Percentiles rank a stretch among this genome's conserved stretches.
Conservation (phyloP, 2,329 filamentous ascomycete species). For the Nannizziopsis arthrosporioides region DNA sequence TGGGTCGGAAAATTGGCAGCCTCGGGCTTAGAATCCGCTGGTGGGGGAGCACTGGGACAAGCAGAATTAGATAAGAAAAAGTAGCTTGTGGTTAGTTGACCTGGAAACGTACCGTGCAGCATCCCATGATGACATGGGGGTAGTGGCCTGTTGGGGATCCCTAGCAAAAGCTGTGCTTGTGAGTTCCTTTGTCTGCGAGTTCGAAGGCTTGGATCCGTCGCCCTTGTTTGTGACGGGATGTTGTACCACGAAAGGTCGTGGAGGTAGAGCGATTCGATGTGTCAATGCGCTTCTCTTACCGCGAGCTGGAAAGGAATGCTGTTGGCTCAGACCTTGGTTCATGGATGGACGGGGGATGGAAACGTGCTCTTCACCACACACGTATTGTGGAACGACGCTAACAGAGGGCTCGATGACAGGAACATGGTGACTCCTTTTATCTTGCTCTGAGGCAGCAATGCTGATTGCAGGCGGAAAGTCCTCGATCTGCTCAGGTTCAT, state of each 20-base stretch:
- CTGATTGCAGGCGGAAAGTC: no score
- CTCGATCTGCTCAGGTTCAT: no score
- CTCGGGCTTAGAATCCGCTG: conserved; percentile 62
- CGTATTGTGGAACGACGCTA: conserved; percentile 35
- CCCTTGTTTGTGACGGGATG: conserved; percentile 9
- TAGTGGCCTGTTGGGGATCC: conserved; percentile 40
- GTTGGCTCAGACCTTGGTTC: background rate
- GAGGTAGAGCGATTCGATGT: background rate
- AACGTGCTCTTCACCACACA: conserved; percentile 35
- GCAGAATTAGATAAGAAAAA: conserved; percentile 12
- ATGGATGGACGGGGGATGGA: conserved; percentile 17
- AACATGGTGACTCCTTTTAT: background rate
- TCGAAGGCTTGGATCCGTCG: conserved; percentile 11
- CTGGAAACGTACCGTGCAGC: conserved; percentile 44
- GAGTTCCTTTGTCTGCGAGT: conserved; percentile 21
- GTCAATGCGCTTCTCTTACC: background rate
- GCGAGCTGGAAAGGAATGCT: background rate
- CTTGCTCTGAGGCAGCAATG: no score
- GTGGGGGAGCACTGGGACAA: conserved; percentile 47
- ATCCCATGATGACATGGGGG: conserved; percentile 52
- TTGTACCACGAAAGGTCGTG: background rate
- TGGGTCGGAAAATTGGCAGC: conserved; percentile 68
- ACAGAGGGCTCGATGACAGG: conserved; percentile 5
- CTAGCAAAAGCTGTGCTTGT: conserved; percentile 27
- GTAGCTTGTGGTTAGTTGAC: conserved; percentile 7